Evolutionary conservation across 352 stramenopile species (phyloP), one percentile per base, ranked within the genome.

Genomic region (Globisporangium nodosum): DNA sequence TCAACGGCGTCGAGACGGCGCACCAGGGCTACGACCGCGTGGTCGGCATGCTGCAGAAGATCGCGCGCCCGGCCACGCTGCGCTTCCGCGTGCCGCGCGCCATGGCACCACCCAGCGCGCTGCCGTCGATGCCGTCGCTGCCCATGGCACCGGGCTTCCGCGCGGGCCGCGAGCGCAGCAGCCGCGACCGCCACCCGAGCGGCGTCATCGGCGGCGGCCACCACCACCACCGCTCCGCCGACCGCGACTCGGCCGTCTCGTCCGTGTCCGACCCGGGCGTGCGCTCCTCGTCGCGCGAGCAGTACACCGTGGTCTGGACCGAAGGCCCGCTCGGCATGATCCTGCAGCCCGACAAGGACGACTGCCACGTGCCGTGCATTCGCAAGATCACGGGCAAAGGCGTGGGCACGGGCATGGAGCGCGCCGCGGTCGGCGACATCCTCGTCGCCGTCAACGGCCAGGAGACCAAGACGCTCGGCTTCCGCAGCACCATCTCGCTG

Each of bases 301-400:
- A 90, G 74, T 94, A 94, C 72, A 91, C 83, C 45, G 78, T 94
- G 16, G 85, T 93, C 54, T 94, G 85, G 85, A 90, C 76, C 0
- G 85, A 94, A 56, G 85, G 85, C 3, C 83, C 83, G 21, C 61
- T 94, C 11, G 85, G 85, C 8, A 93, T 94, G 83, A 93, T 94
- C 63, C 68, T 94, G 31, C 83, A 84, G 35, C 85, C 85, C 4
- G 85, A 94, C 37, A 85, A 94, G 49, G 78, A 93, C 55, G 84
- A 94, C 49, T 92, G 85, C 63, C 84, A 94, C 54, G 82, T 94
- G 37, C 85, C 85, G 40, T 94, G 85, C 60, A 92, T 94, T 58
- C 85, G 85, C 54, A 94, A 94, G 66, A 94, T 94, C 66, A 87
- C 76, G 49, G 85, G 85, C 60, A 94, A 92, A 70, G 85, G 85